These are phyloP conservation scores for Umbelopsis sp. DNA, from an alignment of 371 early-diverging fungal species.

Conservation along the genomic window DNA sequence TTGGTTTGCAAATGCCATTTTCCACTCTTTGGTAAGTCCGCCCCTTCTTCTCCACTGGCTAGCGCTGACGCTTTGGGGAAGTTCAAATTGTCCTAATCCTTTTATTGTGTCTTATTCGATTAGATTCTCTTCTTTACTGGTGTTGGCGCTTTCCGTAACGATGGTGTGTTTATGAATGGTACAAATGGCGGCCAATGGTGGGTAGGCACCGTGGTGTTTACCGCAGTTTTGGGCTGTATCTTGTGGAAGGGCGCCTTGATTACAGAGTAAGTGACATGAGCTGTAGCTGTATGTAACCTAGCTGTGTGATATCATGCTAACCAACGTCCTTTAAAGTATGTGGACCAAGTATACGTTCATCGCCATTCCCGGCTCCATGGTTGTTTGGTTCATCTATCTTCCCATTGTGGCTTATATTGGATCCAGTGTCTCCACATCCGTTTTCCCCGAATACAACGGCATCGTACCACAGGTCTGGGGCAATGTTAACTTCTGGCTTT, in stretches of 20 bases:
- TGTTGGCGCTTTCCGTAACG: slow-evolving; percentile 62
- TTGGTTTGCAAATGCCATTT: slow-evolving; percentile 93
- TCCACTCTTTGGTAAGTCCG: slow-evolving; percentile 76
- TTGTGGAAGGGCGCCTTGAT: slow-evolving; percentile 84
- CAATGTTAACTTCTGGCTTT: slow-evolving; percentile 86
- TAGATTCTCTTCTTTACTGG: slow-evolving; percentile 69
- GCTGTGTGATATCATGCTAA: background rate
- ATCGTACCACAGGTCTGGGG: slow-evolving; percentile 77
- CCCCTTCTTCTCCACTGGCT: background rate
- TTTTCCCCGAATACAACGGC: slow-evolving; percentile 79
- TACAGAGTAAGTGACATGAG: slow-evolving; percentile 64
- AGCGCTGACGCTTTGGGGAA: too few relatives aligned
- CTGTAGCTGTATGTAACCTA: background rate
- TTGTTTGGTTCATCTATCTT: slow-evolving; percentile 86
- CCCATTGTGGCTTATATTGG: slow-evolving; percentile 86
- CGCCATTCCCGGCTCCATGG: slow-evolving; percentile 84
- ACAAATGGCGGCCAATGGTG: slow-evolving; percentile 77
- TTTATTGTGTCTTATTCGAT: background rate
- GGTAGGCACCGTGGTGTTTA: slow-evolving; percentile 78
- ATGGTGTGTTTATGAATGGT: slow-evolving; percentile 68
- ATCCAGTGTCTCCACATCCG: slow-evolving; percentile 70
- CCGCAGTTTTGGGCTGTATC: slow-evolving; percentile 79
- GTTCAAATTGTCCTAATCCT: too few relatives aligned
- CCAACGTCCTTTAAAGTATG: slow-evolving; percentile 36
- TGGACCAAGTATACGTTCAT: slow-evolving; percentile 89